Percentiles rank a stretch among this genome's conserved stretches.
Evolutionary conservation across 2,329 filamentous ascomycete species (phyloP).

Genomic region (Colletotrichum cordylinicola): DNA sequence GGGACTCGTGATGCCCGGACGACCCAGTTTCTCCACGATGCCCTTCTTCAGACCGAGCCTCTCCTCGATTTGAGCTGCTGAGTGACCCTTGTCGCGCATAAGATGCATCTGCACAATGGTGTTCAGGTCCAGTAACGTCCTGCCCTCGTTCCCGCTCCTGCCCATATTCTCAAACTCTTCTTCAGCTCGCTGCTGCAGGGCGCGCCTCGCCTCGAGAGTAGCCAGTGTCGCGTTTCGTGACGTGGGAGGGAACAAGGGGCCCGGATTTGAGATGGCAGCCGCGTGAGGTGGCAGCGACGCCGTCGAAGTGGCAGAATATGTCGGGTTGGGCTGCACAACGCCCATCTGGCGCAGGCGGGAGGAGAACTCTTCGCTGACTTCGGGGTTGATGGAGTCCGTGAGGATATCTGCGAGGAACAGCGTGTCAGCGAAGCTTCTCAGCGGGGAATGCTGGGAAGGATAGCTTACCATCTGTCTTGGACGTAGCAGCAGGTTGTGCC

Average conservation of each 20-base stretch:
- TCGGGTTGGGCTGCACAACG: slow-evolving; percentile 59
- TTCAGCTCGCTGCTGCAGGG: slow-evolving; percentile 48
- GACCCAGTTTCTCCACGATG: slow-evolving; percentile 50
- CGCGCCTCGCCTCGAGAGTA: slow-evolving; percentile 54
- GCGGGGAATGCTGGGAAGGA: not conserved
- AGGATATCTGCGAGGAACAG: slow-evolving; percentile 37
- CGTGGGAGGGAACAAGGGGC: slow-evolving; percentile 35
- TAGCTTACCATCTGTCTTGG: slow-evolving; percentile 38
- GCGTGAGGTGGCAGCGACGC: slow-evolving; percentile 29
- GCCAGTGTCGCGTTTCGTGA: slow-evolving; percentile 51
- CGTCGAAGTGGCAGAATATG: slow-evolving; percentile 57
- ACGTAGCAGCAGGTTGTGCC: slow-evolving; percentile 22
- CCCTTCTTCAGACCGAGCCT: slow-evolving; percentile 50
- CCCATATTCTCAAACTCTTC: slow-evolving; percentile 48
- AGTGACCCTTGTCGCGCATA: slow-evolving; percentile 45
- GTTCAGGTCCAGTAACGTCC: slow-evolving; percentile 53
- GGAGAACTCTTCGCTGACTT: slow-evolving; percentile 52
- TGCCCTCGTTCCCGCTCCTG: slow-evolving; percentile 35
- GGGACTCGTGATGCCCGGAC: slow-evolving; percentile 32
- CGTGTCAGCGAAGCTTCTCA: slow-evolving; percentile 6
- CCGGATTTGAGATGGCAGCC: slow-evolving; percentile 4
- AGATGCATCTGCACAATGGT: slow-evolving; percentile 53
- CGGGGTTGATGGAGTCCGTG: slow-evolving; percentile 46
- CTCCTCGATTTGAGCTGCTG: slow-evolving; percentile 49
- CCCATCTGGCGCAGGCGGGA: slow-evolving; percentile 60